Conservation (phyloP, 768 basidiomycete species). For the Coprinopsis sp. region DNA sequence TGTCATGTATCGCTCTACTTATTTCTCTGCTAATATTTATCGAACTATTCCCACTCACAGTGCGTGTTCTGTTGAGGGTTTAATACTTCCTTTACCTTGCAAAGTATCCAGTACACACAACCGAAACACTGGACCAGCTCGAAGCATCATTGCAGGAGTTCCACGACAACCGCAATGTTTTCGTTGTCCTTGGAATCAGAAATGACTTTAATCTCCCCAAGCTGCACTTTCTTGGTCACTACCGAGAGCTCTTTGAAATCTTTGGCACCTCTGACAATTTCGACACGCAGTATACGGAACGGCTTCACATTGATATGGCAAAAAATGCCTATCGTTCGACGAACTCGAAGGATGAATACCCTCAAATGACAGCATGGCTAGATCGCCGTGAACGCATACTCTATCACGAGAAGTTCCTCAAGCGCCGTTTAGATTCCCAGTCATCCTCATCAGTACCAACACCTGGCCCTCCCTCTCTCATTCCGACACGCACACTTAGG, state of each 20-base stretch:
- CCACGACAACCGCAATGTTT: conserved; percentile 32
- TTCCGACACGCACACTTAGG: no score
- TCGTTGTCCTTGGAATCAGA: conserved; percentile 30
- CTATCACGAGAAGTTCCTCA: conserved; percentile 3
- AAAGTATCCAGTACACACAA: conserved; percentile 26
- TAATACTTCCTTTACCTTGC: no score
- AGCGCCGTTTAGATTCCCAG: background rate
- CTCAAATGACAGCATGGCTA: conserved; percentile 37
- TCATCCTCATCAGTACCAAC: background rate
- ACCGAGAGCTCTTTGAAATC: conserved; percentile 21
- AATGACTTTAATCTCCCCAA: conserved; percentile 39
- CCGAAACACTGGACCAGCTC: conserved; percentile 22
- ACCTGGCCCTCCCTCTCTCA: background rate
- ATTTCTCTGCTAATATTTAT: no score
- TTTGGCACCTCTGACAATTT: conserved; percentile 36
- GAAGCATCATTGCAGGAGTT: conserved; percentile 25
- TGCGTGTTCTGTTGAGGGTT: no score
- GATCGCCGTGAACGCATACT: conserved; percentile 14
- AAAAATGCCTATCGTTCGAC: conserved; percentile 33
- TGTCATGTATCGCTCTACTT: no score
- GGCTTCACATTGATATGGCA: no score
- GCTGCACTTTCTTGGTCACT: conserved; percentile 34
- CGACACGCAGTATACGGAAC: conserved; percentile 37
- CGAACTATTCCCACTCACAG: no score
- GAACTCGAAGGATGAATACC: conserved; percentile 31